A percentile compares a stretch with the other conserved stretches of the same genome.
Evolutionary conservation across 108 stramenopile genomes (phyloP).

Genomic region (Cyclotella choctawhatcheeana): DNA sequence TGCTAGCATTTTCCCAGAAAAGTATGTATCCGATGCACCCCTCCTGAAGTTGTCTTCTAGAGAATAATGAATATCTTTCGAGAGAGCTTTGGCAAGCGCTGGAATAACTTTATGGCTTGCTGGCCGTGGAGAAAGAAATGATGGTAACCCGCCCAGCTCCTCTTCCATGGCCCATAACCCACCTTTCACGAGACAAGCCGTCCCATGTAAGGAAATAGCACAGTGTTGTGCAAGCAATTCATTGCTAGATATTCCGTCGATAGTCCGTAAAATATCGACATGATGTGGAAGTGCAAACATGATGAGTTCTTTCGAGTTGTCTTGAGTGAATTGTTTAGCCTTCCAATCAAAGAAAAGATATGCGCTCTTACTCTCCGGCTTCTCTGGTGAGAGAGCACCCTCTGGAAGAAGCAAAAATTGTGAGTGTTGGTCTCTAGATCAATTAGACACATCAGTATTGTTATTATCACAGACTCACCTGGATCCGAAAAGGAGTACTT

Average conservation of each 20-base stretch:
- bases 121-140: constrained; percentile 69
- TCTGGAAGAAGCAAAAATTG: neutral
- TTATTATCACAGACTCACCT: neutral
- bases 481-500: constrained; percentile 60
- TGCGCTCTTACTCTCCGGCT: constrained; percentile 26
- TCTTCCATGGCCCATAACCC: constrained; percentile 42
- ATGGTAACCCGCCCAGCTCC: constrained; percentile 52
- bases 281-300: constrained; percentile 81
- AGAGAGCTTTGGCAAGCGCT: constrained; percentile 50
- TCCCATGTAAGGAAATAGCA: constrained; percentile 32
- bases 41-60: constrained; percentile 77
- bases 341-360: constrained; percentile 53
- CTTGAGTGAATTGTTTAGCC: constrained; percentile 38
- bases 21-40: constrained; percentile 96
- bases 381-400: constrained; percentile 31
- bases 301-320: constrained; percentile 46
- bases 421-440: neutral
- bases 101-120: constrained; percentile 53
- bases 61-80: constrained; percentile 61
- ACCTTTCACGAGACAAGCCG: constrained; percentile 38
- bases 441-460: neutral
- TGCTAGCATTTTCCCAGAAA: constrained; percentile 92
- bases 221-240: constrained; percentile 38
- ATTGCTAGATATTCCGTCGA: constrained; percentile 35
- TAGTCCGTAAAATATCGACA: constrained; percentile 49